These are phyloP conservation scores for Castanea crenata DNA, from an alignment of 306 rosid genomes.

Conservation along the genomic window DNA sequence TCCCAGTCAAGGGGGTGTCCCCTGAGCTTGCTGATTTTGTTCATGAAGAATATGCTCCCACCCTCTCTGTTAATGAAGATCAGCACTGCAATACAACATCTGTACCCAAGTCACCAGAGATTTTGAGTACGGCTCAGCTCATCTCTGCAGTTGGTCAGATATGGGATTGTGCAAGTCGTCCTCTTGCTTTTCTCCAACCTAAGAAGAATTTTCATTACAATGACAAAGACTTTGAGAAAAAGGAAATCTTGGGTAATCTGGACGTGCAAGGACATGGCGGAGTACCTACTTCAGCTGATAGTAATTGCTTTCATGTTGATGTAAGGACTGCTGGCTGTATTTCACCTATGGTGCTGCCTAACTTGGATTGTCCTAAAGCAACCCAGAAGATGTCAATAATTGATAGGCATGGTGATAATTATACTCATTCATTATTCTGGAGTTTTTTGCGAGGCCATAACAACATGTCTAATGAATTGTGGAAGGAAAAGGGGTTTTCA, in stretches of 20 bases:
- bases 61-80: slow-evolving; percentile 31
- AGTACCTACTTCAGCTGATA: slow-evolving; percentile 30
- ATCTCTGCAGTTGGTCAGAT: slow-evolving; percentile 61
- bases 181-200: slow-evolving; percentile 42
- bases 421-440: slow-evolving; percentile 44
- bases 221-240: slow-evolving; percentile 27
- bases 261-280: slow-evolving; percentile 36
- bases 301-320: slow-evolving; percentile 30
- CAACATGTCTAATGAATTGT: slow-evolving; percentile 27
- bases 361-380: slow-evolving; percentile 39
- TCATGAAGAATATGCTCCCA: slow-evolving; percentile 32
- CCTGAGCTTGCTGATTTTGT: slow-evolving; percentile 40
- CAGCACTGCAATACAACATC: slow-evolving; percentile 32
- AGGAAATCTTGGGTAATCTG: slow-evolving; percentile 30
- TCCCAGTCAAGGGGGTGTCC: slow-evolving; percentile 32
- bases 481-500: slow-evolving; percentile 39
- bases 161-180: slow-evolving; percentile 70
- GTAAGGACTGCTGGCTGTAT: slow-evolving; percentile 2
- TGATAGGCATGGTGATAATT: slow-evolving; percentile 36
- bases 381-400: slow-evolving; percentile 45
- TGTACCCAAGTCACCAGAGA: slow-evolving; percentile 38
- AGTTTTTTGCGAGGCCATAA: slow-evolving; percentile 28
- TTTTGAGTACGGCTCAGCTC: slow-evolving; percentile 58
- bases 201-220: slow-evolving; percentile 35
- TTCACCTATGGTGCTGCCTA: slow-evolving; percentile 35